Evolutionary conservation across 2,329 filamentous ascomycete species (phyloP).

Genomic region (Colletotrichum horii): DNA sequence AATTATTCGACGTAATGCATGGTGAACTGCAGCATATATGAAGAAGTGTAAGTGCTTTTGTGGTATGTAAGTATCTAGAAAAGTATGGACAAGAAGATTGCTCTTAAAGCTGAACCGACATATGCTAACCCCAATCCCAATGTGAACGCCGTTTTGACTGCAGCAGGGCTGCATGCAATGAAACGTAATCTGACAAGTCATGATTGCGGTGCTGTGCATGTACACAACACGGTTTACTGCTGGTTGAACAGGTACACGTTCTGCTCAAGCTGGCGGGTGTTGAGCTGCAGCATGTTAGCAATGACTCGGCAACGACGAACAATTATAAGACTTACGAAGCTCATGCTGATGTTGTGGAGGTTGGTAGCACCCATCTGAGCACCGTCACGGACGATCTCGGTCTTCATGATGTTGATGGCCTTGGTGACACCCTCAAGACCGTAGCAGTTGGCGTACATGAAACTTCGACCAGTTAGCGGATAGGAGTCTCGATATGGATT

Average conservation of each 20-base stretch:
- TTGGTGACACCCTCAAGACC: conserved; percentile 51
- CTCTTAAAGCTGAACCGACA: neutral
- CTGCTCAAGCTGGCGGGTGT: conserved; percentile 13
- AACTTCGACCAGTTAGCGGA: conserved; percentile 15
- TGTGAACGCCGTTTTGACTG: neutral
- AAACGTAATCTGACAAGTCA: neutral
- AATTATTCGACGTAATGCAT: neutral
- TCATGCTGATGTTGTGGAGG: conserved; percentile 27
- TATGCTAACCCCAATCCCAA: neutral
- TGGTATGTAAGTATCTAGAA: neutral
- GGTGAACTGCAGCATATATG: neutral
- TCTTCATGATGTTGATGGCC: conserved; percentile 52
- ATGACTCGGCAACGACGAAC: no score
- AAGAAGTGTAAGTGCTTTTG: neutral
- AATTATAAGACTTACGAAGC: neutral
- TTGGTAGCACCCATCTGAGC: conserved; percentile 36
- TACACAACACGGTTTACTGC: neutral
- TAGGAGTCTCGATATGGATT: neutral
- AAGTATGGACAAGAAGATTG: conserved; percentile 7
- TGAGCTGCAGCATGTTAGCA: neutral
- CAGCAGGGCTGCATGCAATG: neutral
- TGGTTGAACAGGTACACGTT: conserved; percentile 12
- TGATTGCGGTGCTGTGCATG: neutral
- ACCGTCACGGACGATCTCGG: conserved; percentile 44
- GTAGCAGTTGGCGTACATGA: conserved; percentile 57